Base-by-base conservation (phyloP, 441 rosid species). In the Erodium texanum region DNA sequence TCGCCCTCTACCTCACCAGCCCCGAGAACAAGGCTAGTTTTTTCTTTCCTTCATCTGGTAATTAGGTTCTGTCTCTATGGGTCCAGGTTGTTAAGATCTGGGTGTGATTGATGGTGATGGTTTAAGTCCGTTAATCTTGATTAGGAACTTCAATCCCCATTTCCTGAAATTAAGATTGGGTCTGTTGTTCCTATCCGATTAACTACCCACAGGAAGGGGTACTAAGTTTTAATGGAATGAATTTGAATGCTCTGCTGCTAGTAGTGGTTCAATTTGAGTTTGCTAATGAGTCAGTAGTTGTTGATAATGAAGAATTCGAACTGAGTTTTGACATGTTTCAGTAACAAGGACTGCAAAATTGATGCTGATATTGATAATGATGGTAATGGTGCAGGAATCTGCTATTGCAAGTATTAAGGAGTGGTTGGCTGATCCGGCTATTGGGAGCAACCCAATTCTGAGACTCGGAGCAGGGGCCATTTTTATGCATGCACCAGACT, bases 401-500 rank as follows among this genome's bases (percentile, higher is more conserved):
- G 80, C 88, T 58, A 90, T 90, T 77, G 70, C 89, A 0, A 93
- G 95, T 79, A 78, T 93, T 84, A 90, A 76, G 76, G 96, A 87
- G 63, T 93, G 95, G 96, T 78, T 93, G 75, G 85, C 88, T 32
- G 98, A 93, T 85, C 82, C 98, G 43, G 90, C 92, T 2, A 84
- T 85, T 52, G 98, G 93, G 59, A 89, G 73, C 83, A 91, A 87
- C 76, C 64, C 83, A 20, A 83, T 74, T 32, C 73, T 93, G 78
- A 81, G 93, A 54, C 81, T 93, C 81, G 86, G 87, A 71, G 96
- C 98, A 73, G 98, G 98, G 62, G 90, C 75, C 66, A 72, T 93
- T 72, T 93, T 87, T 84, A 84, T 82, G 95, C 94, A 90, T 24
- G 97, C 89, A 65, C 96, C 90, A 79, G 96, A 89, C 75, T 93